These are phyloP conservation scores for Cardiospermum halicacabum DNA, from an alignment of 345 rosid genomes.

Conservation along the genomic window DNA sequence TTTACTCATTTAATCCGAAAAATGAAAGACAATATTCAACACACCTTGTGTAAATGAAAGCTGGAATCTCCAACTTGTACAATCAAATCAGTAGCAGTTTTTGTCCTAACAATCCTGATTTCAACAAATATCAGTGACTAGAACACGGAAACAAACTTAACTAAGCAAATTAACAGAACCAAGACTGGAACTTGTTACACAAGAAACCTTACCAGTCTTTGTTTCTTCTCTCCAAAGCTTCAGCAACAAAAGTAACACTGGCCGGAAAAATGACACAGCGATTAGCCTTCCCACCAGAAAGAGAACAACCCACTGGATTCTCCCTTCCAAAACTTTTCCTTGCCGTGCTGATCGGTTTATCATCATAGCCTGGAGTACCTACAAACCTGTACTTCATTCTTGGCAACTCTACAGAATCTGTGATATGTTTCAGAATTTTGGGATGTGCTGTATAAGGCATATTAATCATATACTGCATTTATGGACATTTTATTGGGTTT, in stretches of 20 bases:
- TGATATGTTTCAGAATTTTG: too few relatives aligned
- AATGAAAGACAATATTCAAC: background rate
- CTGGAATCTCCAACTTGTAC: conserved; percentile 40
- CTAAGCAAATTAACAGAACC: background rate
- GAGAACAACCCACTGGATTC: conserved; percentile 5
- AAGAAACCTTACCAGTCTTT: conserved; percentile 28
- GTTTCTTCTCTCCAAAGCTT: conserved; percentile 36
- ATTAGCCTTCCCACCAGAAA: conserved; percentile 22
- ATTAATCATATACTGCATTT: too few relatives aligned
- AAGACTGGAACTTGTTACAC: background rate
- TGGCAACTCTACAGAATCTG: background rate
- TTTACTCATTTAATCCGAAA: background rate
- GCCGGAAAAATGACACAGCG: conserved; percentile 32
- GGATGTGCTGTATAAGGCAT: too few relatives aligned
- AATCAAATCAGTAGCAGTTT: conserved; percentile 38
- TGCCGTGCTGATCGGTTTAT: conserved; percentile 5
- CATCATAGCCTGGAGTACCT: background rate
- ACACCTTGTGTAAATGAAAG: conserved; percentile 60
- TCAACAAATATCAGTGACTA: background rate
- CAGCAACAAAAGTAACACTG: conserved; percentile 24
- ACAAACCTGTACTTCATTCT: conserved; percentile 24
- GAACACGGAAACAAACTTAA: background rate
- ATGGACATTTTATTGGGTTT: background rate
- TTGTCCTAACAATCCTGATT: conserved; percentile 40
- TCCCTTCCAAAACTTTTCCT: conserved; percentile 13